Conservation (phyloP, 768 basidiomycete species). For the Trametopsis cervina region DNA sequence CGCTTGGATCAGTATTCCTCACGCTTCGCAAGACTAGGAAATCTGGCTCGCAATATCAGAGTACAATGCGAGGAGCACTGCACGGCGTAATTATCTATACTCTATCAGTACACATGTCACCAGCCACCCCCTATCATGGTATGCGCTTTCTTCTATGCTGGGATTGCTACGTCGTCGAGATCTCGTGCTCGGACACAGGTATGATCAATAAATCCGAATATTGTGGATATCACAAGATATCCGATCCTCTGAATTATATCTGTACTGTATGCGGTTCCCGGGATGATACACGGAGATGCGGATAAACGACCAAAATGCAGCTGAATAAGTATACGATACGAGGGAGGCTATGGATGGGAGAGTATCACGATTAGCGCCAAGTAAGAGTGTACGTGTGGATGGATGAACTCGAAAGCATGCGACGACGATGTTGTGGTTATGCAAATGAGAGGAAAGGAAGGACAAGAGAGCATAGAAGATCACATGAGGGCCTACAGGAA, state of each 20-base stretch:
- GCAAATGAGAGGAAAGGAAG: constrained; percentile 1
- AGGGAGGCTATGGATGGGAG: no score
- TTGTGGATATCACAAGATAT: neutral
- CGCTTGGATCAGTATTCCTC: neutral
- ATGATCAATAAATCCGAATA: neutral
- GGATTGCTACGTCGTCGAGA: no score
- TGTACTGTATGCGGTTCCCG: no score
- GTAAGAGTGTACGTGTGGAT: constrained; percentile 6
- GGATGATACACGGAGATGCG: neutral
- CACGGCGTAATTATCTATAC: no score
- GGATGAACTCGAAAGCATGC: constrained; percentile 2
- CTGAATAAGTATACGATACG: constrained; percentile 7
- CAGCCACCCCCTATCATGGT: no score
- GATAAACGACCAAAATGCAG: neutral
- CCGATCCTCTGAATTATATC: neutral
- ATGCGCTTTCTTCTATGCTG: neutral
- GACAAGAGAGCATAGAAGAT: neutral
- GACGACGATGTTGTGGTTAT: neutral
- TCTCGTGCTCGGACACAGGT: no score
- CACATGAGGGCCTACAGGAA: constrained; percentile 2
- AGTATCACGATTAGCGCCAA: constrained; percentile 16
- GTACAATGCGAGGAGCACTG: neutral
- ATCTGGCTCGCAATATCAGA: neutral
- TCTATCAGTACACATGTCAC: no score
- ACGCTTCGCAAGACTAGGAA: neutral